Conservation (phyloP, 1,284 basidiomycete genomes). For the Sphagnurus paluster region DNA sequence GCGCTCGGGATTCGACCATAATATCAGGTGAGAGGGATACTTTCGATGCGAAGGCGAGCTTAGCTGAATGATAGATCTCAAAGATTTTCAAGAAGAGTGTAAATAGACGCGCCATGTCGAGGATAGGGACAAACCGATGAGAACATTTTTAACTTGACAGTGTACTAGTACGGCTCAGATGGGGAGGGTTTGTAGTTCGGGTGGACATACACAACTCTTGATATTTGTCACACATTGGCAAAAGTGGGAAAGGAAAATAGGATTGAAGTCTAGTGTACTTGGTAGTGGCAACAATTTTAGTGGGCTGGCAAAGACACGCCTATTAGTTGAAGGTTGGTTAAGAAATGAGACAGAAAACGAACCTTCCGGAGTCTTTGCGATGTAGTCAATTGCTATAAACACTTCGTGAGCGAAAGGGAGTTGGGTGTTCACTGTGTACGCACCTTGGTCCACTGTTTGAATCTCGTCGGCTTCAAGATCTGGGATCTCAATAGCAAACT, state of each 20-base stretch:
- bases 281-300: slow-evolving; percentile 5
- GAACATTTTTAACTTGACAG: too few species aligned
- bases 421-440: slow-evolving; percentile 25
- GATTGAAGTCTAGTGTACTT: neutral
- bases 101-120: too few species aligned
- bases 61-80: too few species aligned
- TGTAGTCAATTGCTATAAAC: slow-evolving; percentile 89
- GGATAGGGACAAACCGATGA: too few species aligned
- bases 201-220: too few species aligned
- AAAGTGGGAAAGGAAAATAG: neutral
- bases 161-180: too few species aligned
- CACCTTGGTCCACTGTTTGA: slow-evolving; percentile 91
- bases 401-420: slow-evolving; percentile 15
- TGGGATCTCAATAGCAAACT: slow-evolving; percentile 91
- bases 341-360: neutral
- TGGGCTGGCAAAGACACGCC: slow-evolving; percentile 2
- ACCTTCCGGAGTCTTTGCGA: slow-evolving; percentile 94
- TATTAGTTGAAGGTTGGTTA: neutral
- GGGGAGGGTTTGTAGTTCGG: too few species aligned
- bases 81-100: too few species aligned
- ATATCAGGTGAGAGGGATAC: too few species aligned
- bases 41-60: too few species aligned
- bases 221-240: neutral
- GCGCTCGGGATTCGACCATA: too few species aligned
- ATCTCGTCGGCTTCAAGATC: slow-evolving; percentile 99